These are phyloP conservation scores for Sphaerobolus stellatus DNA, from an alignment of 1,284 basidiomycete genomes.

Conservation along the genomic window DNA sequence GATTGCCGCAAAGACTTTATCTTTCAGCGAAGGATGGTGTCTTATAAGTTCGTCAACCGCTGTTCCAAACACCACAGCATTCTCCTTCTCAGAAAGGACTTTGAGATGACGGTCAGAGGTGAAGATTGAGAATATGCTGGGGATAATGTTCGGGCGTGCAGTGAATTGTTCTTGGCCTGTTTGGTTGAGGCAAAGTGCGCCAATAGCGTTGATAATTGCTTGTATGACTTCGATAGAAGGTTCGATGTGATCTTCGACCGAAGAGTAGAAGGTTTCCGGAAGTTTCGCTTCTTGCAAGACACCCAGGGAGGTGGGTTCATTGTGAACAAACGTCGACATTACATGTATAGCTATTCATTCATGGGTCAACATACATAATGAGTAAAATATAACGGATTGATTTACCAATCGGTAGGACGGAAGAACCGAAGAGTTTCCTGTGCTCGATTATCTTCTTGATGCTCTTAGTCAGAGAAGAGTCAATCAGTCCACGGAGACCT, in stretches of 20 bases:
- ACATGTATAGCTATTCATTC: slow-evolving; percentile 80
- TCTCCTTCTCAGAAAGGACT: slow-evolving; percentile 91
- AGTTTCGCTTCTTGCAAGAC: slow-evolving; percentile 92
- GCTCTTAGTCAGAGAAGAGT: slow-evolving; percentile 84
- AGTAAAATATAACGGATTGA: too few species aligned
- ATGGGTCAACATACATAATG: too few species aligned
- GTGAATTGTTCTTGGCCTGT: slow-evolving; percentile 82
- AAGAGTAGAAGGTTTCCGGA: slow-evolving; percentile 86
- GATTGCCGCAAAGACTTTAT: slow-evolving; percentile 74
- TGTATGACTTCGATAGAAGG: slow-evolving; percentile 89
- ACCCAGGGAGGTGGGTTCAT: slow-evolving; percentile 92
- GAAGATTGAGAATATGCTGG: slow-evolving; percentile 83
- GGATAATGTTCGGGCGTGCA: slow-evolving; percentile 76
- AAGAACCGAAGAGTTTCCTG: slow-evolving; percentile 81
- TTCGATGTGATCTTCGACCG: slow-evolving; percentile 84
- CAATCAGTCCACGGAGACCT: slow-evolving; percentile 91
- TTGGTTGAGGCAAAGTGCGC: slow-evolving; percentile 94
- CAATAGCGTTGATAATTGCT: slow-evolving; percentile 93
- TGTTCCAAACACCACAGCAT: slow-evolving; percentile 84
- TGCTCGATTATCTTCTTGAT: slow-evolving; percentile 88
- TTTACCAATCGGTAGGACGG: slow-evolving; percentile 79
- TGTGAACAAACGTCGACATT: slow-evolving; percentile 98
- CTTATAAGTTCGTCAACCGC: slow-evolving; percentile 94
- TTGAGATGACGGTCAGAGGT: slow-evolving; percentile 84
- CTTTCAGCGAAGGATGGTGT: slow-evolving; percentile 90